phyloP scores from a whole-genome alignment of 805 yeast species.

The Lachancea fermentati region DNA sequence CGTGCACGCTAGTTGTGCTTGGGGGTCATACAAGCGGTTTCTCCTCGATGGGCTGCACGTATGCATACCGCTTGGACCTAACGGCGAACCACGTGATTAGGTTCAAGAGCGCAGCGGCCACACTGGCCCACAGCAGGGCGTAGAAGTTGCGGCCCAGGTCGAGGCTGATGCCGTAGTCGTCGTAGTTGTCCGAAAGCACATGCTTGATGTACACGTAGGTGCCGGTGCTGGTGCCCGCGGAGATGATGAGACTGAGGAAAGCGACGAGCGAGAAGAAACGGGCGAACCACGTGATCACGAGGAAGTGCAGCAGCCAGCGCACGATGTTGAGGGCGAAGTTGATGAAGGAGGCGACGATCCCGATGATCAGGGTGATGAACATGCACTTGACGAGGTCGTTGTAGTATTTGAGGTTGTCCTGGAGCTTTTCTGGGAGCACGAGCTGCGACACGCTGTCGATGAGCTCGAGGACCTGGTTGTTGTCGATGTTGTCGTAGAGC shows the following conservation, averaged over 20 bases:
- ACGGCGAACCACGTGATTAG: slow-evolving; percentile 36
- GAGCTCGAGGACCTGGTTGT: slow-evolving; percentile 18
- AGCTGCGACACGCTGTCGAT: slow-evolving; percentile 30
- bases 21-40: slow-evolving; percentile 14
- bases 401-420: slow-evolving; percentile 40
- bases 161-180: slow-evolving; percentile 50
- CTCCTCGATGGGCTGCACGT: slow-evolving; percentile 19
- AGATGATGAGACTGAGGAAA: slow-evolving; percentile 34
- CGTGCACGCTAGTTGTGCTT: too few species aligned
- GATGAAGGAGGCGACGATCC: slow-evolving; percentile 41
- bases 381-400: slow-evolving; percentile 49
- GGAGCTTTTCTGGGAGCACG: slow-evolving; percentile 49
- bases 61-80: slow-evolving; percentile 13
- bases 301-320: slow-evolving; percentile 37
- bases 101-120: slow-evolving; percentile 41
- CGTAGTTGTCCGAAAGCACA: slow-evolving; percentile 44
- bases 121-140: slow-evolving; percentile 62
- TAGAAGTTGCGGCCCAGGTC: slow-evolving; percentile 45
- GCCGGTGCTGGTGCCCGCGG: slow-evolving; percentile 60
- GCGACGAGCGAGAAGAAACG: slow-evolving; percentile 41
- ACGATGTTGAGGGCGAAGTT: slow-evolving; percentile 34
- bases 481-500: slow-evolving; percentile 25
- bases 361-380: slow-evolving; percentile 48
- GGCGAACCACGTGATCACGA: slow-evolving; percentile 43
- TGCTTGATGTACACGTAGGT: slow-evolving; percentile 44